Evolutionary conservation across 306 rosid species (phyloP).

Genomic region (Carpinus viminea): DNA sequence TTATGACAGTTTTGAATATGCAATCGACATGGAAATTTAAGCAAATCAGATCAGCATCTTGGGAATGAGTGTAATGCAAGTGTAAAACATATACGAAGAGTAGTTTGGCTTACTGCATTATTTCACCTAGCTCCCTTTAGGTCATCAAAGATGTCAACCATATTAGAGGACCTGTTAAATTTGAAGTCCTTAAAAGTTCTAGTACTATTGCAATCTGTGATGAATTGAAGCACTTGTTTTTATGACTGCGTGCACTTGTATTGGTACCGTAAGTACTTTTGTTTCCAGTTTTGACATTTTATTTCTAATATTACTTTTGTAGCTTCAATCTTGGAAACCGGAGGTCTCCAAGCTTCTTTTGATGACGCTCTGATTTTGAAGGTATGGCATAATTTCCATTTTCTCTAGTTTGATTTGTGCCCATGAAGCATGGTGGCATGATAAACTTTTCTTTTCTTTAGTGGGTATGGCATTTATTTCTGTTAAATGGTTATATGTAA

Average conservation of each 20-base stretch:
- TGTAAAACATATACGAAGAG: neutral
- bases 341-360: constrained; percentile 29
- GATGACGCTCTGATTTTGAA: constrained; percentile 46
- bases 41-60: neutral
- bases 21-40: neutral
- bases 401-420: constrained; percentile 4
- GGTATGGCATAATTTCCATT: constrained; percentile 27
- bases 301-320: constrained; percentile 29
- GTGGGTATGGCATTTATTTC: neutral
- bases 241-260: neutral
- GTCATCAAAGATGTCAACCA: neutral
- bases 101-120: neutral
- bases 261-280: neutral
- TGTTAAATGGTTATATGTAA: neutral
- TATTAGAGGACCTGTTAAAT: neutral
- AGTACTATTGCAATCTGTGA: neutral
- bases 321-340: constrained; percentile 49
- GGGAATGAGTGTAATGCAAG: neutral
- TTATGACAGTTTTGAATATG: neutral
- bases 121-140: neutral
- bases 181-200: neutral
- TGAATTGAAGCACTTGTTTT: neutral
- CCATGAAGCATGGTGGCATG: neutral
- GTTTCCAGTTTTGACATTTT: constrained; percentile 24
- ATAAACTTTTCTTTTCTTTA: neutral